Percentiles rank a stretch among this genome's conserved stretches.
Conservation (phyloP, 1,284 basidiomycete genomes). For the Sporisorium iseilematis-ciliati region DNA sequence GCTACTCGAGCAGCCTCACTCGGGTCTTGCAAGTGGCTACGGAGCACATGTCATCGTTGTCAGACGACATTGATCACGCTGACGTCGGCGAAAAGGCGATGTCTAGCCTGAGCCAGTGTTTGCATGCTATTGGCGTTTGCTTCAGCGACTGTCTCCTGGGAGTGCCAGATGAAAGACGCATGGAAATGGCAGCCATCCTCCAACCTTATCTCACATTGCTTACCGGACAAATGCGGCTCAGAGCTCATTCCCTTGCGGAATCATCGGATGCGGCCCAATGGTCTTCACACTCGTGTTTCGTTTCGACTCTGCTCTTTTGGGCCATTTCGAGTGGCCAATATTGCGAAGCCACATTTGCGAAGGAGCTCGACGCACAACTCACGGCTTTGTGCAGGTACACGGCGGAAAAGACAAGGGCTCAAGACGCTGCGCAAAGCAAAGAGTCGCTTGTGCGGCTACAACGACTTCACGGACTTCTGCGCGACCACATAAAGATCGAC, state of each 20-base stretch:
- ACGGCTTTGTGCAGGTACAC: background rate
- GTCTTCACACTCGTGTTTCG: conserved; percentile 15
- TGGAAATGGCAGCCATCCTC: conserved; percentile 14
- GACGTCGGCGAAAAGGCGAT: conserved; percentile 1
- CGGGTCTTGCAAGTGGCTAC: conserved; percentile 21
- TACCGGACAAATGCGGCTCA: conserved; percentile 22
- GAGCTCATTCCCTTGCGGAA: background rate
- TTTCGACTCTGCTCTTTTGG: conserved; percentile 9
- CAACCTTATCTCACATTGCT: conserved; percentile 28
- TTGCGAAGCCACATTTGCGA: conserved; percentile 10
- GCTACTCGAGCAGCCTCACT: conserved; percentile 12
- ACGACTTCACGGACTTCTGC: conserved; percentile 11
- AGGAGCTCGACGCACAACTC: conserved; percentile 19
- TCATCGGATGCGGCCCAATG: background rate
- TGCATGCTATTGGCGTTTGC: conserved; percentile 15
- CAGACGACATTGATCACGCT: conserved; percentile 18
- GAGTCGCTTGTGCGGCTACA: background rate
- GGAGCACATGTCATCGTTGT: conserved; percentile 29
- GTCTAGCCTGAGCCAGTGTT: background rate
- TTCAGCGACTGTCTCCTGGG: conserved; percentile 18
- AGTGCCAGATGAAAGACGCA: background rate
- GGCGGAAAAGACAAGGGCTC: background rate
- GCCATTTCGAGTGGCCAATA: conserved; percentile 10
- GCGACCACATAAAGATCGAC: background rate
- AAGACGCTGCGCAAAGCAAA: background rate